Conservation (phyloP, 2,329 filamentous ascomycete species). For the Harringtonia aguacate region DNA sequence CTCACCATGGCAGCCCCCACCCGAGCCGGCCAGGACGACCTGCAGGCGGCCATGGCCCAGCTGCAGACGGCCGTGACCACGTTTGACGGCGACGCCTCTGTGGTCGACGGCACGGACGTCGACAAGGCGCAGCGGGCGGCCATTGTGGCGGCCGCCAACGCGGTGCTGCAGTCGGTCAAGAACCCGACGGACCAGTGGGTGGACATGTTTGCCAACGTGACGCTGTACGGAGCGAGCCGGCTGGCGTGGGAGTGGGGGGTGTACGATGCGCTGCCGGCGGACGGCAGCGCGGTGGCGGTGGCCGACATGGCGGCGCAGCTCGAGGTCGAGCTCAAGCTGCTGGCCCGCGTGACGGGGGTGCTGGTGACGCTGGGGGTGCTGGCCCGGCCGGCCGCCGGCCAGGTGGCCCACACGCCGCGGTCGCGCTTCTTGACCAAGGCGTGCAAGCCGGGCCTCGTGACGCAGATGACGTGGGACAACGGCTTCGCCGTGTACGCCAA, state of each 20-base stretch:
- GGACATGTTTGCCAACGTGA: slow-evolving; percentile 3
- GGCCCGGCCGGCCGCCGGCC: slow-evolving; percentile 10
- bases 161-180: slow-evolving; percentile 4
- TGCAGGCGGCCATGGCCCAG: neutral
- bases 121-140: neutral
- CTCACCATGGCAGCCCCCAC: neutral
- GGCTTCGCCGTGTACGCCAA: slow-evolving; percentile 12
- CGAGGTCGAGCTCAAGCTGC: slow-evolving; percentile 13
- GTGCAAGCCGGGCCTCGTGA: neutral
- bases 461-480: slow-evolving; percentile 15
- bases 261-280: slow-evolving; percentile 20
- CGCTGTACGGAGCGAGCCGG: slow-evolving; percentile 13
- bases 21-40: neutral
- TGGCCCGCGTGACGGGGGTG: slow-evolving; percentile 13
- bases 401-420: slow-evolving; percentile 14
- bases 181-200: slow-evolving; percentile 10
- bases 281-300: slow-evolving; percentile 16
- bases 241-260: slow-evolving; percentile 21
- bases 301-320: slow-evolving; percentile 17
- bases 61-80: neutral
- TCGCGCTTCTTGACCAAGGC: slow-evolving; percentile 13
- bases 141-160: slow-evolving; percentile 4
- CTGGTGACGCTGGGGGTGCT: slow-evolving; percentile 13
- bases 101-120: neutral
- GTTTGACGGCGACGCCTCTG: neutral